phyloP scores from a whole-genome alignment of 2,329 filamentous ascomycete species.

The Alternaria longipes region DNA sequence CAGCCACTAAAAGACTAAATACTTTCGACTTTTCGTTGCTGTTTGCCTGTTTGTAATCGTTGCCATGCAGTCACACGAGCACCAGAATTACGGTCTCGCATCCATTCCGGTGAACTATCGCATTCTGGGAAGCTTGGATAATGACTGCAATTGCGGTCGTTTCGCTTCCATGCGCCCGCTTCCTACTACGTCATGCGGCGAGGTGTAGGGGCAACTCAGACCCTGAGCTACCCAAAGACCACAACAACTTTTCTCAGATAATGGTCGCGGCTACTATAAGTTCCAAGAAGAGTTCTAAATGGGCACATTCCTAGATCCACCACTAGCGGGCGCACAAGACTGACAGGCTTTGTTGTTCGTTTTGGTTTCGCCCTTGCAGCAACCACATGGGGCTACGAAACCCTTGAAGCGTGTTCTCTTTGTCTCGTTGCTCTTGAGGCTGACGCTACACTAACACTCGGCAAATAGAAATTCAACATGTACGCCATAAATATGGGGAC shows the following conservation, averaged over 20 bases:
- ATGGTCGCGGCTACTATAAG: neutral
- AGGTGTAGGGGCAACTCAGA: neutral
- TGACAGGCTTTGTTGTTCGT: slow-evolving; percentile 15
- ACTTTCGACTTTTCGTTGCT: neutral
- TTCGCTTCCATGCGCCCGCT: neutral
- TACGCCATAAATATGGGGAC: slow-evolving; percentile 19
- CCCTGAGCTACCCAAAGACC: neutral
- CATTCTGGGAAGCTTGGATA: neutral
- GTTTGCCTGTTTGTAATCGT: neutral
- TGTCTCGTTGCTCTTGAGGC: slow-evolving; percentile 12
- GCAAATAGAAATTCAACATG: slow-evolving; percentile 14
- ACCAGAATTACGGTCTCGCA: neutral
- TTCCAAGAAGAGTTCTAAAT: neutral
- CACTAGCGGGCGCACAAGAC: slow-evolving; percentile 1
- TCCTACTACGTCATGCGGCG: neutral
- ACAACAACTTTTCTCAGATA: neutral
- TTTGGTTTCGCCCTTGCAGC: slow-evolving; percentile 5
- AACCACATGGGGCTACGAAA: slow-evolving; percentile 1
- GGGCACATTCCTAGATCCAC: neutral
- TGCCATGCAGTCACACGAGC: neutral
- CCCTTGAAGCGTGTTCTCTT: slow-evolving; percentile 8
- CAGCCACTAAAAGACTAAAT: slow-evolving; percentile 13
- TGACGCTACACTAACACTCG: neutral
- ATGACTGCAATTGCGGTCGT: neutral
- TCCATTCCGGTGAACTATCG: neutral